Percentiles rank a stretch among this genome's conserved stretches.
Evolutionary conservation across 306 rosid species (phyloP).

Genomic region (Prinsepia uniflora): DNA sequence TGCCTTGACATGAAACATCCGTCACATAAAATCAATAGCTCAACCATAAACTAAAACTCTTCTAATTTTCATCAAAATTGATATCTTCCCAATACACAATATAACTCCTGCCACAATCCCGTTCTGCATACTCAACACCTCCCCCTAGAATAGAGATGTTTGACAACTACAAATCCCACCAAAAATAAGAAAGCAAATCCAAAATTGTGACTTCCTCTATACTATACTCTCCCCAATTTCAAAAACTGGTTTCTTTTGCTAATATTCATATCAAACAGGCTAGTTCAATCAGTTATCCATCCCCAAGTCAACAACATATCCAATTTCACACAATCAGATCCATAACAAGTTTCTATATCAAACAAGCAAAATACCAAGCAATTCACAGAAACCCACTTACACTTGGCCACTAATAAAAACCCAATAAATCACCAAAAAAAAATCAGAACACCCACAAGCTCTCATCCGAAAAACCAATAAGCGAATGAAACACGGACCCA

Average conservation of each 20-base stretch:
- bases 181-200: background rate
- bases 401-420: background rate
- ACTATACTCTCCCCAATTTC: constrained; percentile 1
- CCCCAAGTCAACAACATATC: background rate
- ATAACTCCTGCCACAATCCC: background rate
- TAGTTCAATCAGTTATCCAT: background rate
- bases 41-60: background rate
- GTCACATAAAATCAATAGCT: background rate
- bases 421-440: background rate
- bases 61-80: constrained; percentile 3
- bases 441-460: background rate
- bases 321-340: background rate
- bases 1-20: background rate
- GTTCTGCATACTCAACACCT: background rate
- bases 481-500: background rate
- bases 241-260: background rate
- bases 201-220: background rate
- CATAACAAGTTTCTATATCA: background rate
- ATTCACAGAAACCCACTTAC: constrained; percentile 3
- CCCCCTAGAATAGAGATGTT: background rate
- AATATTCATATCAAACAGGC: background rate
- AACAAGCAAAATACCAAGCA: background rate
- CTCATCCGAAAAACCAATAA: background rate
- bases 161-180: background rate
- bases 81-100: background rate